Conservation (phyloP, 2,329 filamentous ascomycete species). For the Tolypocladium tropicale region DNA sequence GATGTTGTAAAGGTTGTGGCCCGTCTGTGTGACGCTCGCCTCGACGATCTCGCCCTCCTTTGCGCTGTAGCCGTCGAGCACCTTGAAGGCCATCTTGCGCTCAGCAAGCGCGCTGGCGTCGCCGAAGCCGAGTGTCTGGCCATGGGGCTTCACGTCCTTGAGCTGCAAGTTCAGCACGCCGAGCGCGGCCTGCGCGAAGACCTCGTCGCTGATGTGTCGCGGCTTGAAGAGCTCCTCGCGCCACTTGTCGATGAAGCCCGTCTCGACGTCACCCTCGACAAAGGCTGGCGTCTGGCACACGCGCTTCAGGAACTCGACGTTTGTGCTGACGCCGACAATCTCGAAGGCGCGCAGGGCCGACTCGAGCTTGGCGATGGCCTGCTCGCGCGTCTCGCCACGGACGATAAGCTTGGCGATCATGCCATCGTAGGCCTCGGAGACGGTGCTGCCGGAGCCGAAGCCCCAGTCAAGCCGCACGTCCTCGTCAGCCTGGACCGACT, state of each 20-base stretch:
- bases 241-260: conserved; percentile 91
- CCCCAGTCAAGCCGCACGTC: conserved; percentile 88
- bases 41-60: conserved; percentile 53
- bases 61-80: conserved; percentile 51
- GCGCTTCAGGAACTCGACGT: conserved; percentile 91
- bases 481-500: conserved; percentile 44
- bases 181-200: conserved; percentile 79
- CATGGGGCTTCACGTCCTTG: conserved; percentile 30
- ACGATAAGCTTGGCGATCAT: conserved; percentile 99
- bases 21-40: conserved; percentile 38
- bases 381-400: conserved; percentile 64
- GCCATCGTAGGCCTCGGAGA: conserved; percentile 91
- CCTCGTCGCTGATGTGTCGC: conserved; percentile 53
- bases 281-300: conserved; percentile 77
- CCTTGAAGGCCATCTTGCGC: conserved; percentile 41
- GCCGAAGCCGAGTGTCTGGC: conserved; percentile 45
- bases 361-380: conserved; percentile 73
- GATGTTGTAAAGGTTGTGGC: conserved; percentile 35
- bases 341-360: conserved; percentile 80
- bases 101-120: conserved; percentile 27
- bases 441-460: conserved; percentile 81
- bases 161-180: conserved; percentile 51
- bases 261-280: conserved; percentile 80
- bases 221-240: conserved; percentile 65
- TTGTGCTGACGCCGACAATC: conserved; percentile 85